These are phyloP conservation scores for Theileria luwenshuni DNA, from an alignment of 169 alveolate species.

Conservation along the genomic window DNA sequence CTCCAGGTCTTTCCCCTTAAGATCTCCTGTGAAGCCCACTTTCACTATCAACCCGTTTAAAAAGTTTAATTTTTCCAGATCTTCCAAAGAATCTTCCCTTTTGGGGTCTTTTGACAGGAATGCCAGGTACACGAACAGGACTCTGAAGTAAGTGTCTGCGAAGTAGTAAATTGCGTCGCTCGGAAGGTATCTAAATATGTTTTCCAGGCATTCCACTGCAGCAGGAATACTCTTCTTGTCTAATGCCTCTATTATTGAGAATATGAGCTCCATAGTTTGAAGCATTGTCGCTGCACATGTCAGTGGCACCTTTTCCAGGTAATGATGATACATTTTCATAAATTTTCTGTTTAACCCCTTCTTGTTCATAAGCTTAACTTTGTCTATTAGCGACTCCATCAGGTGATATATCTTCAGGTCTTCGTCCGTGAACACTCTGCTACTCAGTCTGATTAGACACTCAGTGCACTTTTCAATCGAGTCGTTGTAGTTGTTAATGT, in stretches of 20 bases:
- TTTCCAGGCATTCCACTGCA: slow-evolving; percentile 16
- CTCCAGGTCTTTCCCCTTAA: background rate
- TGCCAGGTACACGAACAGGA: background rate
- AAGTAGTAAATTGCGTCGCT: slow-evolving; percentile 3
- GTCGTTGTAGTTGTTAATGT: slow-evolving; percentile 3
- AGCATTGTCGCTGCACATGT: slow-evolving; percentile 47
- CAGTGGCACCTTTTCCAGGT: slow-evolving; percentile 21
- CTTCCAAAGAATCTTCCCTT: background rate
- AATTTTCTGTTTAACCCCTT: background rate
- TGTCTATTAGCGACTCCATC: slow-evolving; percentile 31
- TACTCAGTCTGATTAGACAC: slow-evolving; percentile 19
- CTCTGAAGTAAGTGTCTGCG: slow-evolving; percentile 14
- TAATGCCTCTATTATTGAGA: background rate
- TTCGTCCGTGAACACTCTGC: slow-evolving; percentile 3
- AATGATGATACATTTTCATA: slow-evolving; percentile 12
- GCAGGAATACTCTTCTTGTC: background rate
- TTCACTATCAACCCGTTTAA: slow-evolving; percentile 12
- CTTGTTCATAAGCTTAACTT: slow-evolving; percentile 1
- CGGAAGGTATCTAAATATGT: background rate
- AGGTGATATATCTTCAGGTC: slow-evolving; percentile 2
- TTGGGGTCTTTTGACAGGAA: background rate
- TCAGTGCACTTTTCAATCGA: slow-evolving; percentile 1
- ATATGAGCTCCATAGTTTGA: slow-evolving; percentile 24
- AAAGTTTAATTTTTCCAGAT: background rate
- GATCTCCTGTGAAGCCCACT: background rate